Evolutionary conservation across 352 stramenopile species (phyloP).

Genomic region (Globisporangium okanoganense): DNA sequence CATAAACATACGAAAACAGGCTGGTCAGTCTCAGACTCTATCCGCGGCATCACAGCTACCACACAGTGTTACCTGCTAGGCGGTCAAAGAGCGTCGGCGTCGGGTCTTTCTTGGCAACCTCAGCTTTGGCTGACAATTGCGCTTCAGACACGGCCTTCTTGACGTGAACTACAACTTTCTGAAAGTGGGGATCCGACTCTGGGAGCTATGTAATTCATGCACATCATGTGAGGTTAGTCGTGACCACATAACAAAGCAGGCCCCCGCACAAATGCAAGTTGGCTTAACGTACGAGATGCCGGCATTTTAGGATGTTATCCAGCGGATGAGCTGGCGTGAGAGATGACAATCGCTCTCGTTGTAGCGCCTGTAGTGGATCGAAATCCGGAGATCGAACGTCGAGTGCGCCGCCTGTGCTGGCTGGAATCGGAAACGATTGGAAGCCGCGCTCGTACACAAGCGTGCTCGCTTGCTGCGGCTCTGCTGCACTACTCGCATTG

Average conservation of each 20-base stretch:
- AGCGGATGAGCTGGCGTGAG: slow-evolving; percentile 45
- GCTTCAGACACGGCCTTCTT: slow-evolving; percentile 23
- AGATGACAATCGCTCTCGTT: slow-evolving; percentile 1
- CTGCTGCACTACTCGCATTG: background rate
- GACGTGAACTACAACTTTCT: slow-evolving; percentile 28
- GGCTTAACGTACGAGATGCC: slow-evolving; percentile 41
- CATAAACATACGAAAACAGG: background rate
- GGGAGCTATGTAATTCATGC: slow-evolving; percentile 47
- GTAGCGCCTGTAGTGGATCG: slow-evolving; percentile 50
- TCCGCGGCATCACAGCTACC: too few species aligned
- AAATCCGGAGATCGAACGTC: slow-evolving; percentile 58
- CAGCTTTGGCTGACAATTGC: slow-evolving; percentile 10
- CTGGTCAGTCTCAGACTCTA: too few species aligned
- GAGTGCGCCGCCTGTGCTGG: slow-evolving; percentile 19
- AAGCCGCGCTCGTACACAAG: slow-evolving; percentile 37
- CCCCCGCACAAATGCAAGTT: background rate
- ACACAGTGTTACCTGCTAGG: slow-evolving; percentile 39
- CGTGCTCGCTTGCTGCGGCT: background rate
- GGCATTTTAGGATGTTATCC: slow-evolving; percentile 89
- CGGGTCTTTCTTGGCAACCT: slow-evolving; percentile 9
- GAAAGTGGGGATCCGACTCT: slow-evolving; percentile 42
- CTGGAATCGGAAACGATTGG: slow-evolving; percentile 16
- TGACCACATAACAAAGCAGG: background rate
- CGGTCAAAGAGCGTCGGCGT: slow-evolving; percentile 44
- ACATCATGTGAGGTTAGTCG: background rate